These are phyloP conservation scores for Pyrus bretschneideri DNA, from an alignment of 306 rosid genomes.

Conservation along the genomic window DNA sequence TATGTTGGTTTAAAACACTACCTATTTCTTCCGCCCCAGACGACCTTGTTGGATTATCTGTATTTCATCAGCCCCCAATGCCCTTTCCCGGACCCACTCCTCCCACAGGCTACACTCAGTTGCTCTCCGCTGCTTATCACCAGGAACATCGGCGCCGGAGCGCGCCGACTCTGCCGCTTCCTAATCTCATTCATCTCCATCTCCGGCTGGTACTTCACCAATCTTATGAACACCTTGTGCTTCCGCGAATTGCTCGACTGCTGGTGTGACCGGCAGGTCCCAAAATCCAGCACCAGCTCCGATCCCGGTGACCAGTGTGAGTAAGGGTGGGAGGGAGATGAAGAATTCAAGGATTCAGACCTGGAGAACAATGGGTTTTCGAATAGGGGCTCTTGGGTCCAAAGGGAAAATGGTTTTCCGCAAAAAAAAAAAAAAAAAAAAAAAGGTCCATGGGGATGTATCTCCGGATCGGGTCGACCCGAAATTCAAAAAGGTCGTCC, in stretches of 20 bases:
- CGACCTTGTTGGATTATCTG: background rate
- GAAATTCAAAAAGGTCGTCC: conserved; percentile 29
- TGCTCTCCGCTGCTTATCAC: background rate
- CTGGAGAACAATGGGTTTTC: background rate
- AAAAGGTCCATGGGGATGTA: background rate
- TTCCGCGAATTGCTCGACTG: background rate
- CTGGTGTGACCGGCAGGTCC: conserved; percentile 2
- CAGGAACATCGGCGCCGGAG: conserved; percentile 23
- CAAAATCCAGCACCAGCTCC: background rate
- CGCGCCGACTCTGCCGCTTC: conserved; percentile 25
- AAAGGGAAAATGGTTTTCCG: conserved; percentile 7
- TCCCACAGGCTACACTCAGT: background rate
- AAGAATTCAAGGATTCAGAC: conserved; percentile 12
- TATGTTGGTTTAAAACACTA: too few relatives aligned
- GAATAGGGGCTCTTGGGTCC: background rate
- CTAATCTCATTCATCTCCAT: conserved; percentile 42
- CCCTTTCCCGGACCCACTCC: conserved; percentile 2
- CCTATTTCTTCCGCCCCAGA: background rate
- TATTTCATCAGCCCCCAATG: conserved; percentile 14
- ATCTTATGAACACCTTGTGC: conserved; percentile 32
- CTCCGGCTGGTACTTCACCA: conserved; percentile 24
- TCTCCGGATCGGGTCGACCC: background rate
- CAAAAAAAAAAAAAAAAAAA: conserved; percentile 5
- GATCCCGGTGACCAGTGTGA: background rate
- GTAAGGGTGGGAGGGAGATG: background rate